phyloP scores from a whole-genome alignment of 306 rosid genomes.

The Hippophae rhamnoides region DNA sequence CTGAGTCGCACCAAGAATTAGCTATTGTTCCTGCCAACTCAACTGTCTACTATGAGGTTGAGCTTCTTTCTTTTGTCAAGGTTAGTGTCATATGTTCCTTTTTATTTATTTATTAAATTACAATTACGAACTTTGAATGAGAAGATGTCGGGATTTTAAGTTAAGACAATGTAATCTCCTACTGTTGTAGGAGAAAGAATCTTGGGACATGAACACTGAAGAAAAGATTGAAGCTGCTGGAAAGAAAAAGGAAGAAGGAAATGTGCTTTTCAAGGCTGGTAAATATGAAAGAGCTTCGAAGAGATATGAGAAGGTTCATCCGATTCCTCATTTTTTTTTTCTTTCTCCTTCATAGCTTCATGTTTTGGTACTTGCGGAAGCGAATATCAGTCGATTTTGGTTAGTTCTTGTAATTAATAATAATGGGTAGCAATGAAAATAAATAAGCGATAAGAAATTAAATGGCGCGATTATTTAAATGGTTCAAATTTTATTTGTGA shows the following conservation, averaged over 20 bases:
- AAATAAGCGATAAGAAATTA: too few relatives aligned
- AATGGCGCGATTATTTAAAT: too few relatives aligned
- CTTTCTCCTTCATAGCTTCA: background rate
- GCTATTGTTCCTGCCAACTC: constrained; percentile 75
- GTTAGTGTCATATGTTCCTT: constrained; percentile 21
- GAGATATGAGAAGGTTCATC: constrained; percentile 30
- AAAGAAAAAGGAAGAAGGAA: constrained; percentile 43
- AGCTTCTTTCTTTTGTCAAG: constrained; percentile 69
- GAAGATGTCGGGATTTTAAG: background rate
- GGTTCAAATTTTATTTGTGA: too few relatives aligned
- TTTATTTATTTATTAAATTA: background rate
- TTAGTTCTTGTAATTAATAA: too few relatives aligned
- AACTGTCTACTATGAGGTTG: constrained; percentile 55
- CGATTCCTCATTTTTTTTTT: too few relatives aligned
- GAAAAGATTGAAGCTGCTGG: constrained; percentile 39
- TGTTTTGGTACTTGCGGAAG: too few relatives aligned
- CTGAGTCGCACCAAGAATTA: constrained; percentile 50
- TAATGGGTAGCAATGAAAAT: too few relatives aligned
- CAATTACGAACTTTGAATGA: background rate
- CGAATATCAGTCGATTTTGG: too few relatives aligned
- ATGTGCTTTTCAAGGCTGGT: constrained; percentile 30
- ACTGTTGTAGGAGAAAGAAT: constrained; percentile 31
- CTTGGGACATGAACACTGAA: constrained; percentile 32
- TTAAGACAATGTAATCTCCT: too few relatives aligned
- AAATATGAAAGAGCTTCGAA: constrained; percentile 40